phyloP scores from a whole-genome alignment of 768 basidiomycete genomes.

The Scleroderma bovista region DNA sequence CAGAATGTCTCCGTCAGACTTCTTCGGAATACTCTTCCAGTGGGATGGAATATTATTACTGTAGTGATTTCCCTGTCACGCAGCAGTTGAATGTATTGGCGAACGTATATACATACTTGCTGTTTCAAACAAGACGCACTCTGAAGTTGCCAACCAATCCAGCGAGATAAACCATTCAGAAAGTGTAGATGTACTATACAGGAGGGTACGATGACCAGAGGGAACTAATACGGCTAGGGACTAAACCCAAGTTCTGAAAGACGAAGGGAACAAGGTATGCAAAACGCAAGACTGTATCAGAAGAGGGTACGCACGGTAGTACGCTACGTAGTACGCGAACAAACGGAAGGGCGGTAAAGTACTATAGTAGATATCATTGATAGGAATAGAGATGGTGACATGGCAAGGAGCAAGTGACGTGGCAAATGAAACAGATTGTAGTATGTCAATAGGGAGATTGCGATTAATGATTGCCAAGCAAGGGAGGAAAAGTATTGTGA shows the following conservation, averaged over 20 bases:
- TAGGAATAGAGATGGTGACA: constrained; percentile 22
- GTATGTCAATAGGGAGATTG: constrained; percentile 17
- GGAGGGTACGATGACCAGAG: constrained; percentile 3
- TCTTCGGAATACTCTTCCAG: too few species aligned
- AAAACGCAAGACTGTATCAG: constrained; percentile 9
- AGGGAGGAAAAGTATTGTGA: constrained; percentile 23
- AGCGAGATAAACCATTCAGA: constrained; percentile 7
- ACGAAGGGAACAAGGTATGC: constrained; percentile 7
- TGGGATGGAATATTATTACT: too few species aligned
- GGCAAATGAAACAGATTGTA: constrained; percentile 11
- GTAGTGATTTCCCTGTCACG: too few species aligned
- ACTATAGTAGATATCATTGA: constrained; percentile 28
- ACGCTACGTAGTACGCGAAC: constrained; percentile 4
- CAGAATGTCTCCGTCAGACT: too few species aligned
- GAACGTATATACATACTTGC: too few species aligned
- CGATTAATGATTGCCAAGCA: constrained; percentile 25
- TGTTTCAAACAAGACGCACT: background rate
- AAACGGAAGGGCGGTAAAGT: constrained; percentile 20
- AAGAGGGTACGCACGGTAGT: constrained; percentile 1
- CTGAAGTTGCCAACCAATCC: background rate
- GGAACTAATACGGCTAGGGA: background rate
- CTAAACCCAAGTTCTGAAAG: constrained; percentile 7
- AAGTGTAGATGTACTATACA: constrained; percentile 9
- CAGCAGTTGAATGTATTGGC: background rate
- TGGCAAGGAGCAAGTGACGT: constrained; percentile 13